Evolutionary conservation across 192 early-diverging fungal genomes (phyloP).

Genomic region (Podila horticola): DNA sequence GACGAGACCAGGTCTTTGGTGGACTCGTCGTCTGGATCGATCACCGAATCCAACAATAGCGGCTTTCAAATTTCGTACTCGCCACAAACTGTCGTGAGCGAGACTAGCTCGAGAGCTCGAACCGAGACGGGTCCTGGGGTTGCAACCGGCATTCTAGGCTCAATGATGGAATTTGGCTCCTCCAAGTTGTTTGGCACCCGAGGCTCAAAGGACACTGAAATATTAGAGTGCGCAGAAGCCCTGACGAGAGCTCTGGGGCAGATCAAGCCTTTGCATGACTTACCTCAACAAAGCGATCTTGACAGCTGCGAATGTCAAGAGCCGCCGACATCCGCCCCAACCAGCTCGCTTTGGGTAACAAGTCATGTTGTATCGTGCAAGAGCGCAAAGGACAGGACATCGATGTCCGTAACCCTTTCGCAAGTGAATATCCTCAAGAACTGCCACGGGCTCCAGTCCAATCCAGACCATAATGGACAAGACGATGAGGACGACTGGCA

Average conservation of each 20-base stretch:
- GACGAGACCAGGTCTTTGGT: conserved; percentile 8
- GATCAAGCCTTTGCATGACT: background rate
- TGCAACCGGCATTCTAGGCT: conserved; percentile 20
- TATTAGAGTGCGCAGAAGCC: conserved; percentile 43
- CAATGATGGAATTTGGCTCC: conserved; percentile 40
- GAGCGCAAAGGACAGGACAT: conserved; percentile 43
- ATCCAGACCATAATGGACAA: conserved; percentile 7
- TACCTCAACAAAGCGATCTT: background rate
- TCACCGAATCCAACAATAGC: background rate
- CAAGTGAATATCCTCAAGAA: conserved; percentile 31
- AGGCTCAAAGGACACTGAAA: conserved; percentile 25
- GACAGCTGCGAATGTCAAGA: background rate
- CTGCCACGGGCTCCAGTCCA: conserved; percentile 29
- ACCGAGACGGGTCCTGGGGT: background rate
- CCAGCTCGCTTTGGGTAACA: conserved; percentile 24
- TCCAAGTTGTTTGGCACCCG: conserved; percentile 24
- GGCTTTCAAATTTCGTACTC: background rate
- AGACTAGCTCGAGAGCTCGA: background rate
- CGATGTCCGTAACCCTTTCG: conserved; percentile 40
- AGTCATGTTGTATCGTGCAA: conserved; percentile 43
- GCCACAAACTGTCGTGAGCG: background rate
- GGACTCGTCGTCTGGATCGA: background rate
- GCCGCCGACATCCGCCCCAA: background rate
- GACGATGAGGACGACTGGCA: conserved; percentile 44
- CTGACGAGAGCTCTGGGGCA: conserved; percentile 38